Evolutionary conservation across 164 flowering plant species (phyloP).

Genomic region (Aristolochia fimbriata): DNA sequence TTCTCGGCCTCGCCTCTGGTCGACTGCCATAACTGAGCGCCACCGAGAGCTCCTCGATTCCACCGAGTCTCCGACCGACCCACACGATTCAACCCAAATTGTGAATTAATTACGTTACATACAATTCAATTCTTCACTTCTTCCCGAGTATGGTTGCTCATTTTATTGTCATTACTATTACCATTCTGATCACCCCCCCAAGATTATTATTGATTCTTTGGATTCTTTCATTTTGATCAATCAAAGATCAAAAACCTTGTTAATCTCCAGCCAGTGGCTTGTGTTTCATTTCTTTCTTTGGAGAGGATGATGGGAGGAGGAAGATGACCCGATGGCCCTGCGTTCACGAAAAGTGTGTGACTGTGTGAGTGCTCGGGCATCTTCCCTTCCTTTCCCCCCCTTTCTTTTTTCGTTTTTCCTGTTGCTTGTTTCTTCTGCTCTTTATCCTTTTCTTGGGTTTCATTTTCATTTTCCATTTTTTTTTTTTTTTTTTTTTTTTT

Average conservation of each 20-base stretch:
- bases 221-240: conserved; percentile 4
- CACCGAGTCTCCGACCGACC: background rate
- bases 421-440: background rate
- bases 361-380: conserved; percentile 15
- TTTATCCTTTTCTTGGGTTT: background rate
- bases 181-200: background rate
- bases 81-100: conserved; percentile 9
- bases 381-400: background rate
- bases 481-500: conserved; percentile 4
- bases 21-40: conserved; percentile 55
- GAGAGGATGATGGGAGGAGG: background rate
- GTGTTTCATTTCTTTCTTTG: too few relatives aligned
- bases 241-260: background rate
- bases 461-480: background rate
- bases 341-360: conserved; percentile 22
- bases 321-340: background rate
- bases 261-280: conserved; percentile 1
- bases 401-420: conserved; percentile 3
- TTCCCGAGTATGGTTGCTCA: background rate
- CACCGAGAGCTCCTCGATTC: background rate
- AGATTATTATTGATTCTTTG: conserved; percentile 7
- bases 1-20: conserved; percentile 59
- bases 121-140: too few relatives aligned
- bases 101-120: background rate
- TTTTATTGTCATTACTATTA: background rate